Conservation (phyloP, 768 basidiomycete genomes). For the Vararia minispora region DNA sequence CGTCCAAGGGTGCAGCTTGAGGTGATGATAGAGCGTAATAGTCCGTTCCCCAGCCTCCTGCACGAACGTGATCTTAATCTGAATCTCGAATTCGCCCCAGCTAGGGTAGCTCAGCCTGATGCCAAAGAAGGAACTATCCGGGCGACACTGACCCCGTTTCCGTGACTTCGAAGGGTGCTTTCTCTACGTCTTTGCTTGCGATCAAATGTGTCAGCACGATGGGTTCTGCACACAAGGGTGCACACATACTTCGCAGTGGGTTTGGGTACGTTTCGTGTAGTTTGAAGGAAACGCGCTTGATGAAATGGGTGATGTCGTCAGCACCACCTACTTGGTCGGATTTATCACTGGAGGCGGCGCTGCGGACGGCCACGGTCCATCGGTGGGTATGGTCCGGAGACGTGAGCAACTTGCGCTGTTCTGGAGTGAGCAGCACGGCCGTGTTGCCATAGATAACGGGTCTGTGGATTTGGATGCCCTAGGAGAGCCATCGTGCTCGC, state of each 20-base stretch:
- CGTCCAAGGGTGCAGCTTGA: conserved; percentile 91
- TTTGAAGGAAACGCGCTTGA: conserved; percentile 96
- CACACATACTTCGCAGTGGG: conserved; percentile 73
- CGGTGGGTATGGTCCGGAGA: conserved; percentile 80
- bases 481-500: conserved; percentile 7
- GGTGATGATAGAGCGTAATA: conserved; percentile 78
- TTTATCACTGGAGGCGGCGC: conserved; percentile 65
- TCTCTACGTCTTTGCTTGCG: conserved; percentile 61
- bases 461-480: conserved; percentile 83
- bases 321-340: conserved; percentile 78
- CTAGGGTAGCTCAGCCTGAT: too few relatives aligned
- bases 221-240: not conserved
- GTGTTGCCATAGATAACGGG: conserved; percentile 96
- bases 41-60: conserved; percentile 88
- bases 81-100: conserved; percentile 98
- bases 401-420: conserved; percentile 49
- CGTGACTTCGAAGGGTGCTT: conserved; percentile 87
- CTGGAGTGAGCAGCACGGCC: conserved; percentile 62
- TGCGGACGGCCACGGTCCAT: conserved; percentile 94
- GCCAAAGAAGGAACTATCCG: not conserved
- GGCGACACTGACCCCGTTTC: conserved; percentile 70
- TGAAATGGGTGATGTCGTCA: conserved; percentile 83
- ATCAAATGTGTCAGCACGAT: conserved; percentile 4
- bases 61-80: conserved; percentile 84
- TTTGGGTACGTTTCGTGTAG: conserved; percentile 94